Evolutionary conservation across 108 stramenopile genomes (phyloP).

Genomic region (Stephanodiscus minutulus): DNA sequence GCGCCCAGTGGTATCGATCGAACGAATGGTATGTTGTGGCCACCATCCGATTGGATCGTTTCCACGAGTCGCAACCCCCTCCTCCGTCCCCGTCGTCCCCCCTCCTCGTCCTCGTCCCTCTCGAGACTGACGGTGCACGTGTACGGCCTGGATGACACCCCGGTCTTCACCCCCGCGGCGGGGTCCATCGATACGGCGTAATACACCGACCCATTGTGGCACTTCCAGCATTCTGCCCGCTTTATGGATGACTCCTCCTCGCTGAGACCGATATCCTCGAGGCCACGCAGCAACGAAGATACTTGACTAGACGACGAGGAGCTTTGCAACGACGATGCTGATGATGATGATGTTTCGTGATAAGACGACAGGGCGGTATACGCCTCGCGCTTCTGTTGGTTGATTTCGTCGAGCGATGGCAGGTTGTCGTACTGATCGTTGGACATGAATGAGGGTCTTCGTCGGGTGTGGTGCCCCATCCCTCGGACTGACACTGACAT

Average conservation of each 20-base stretch:
- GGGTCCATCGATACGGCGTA: slow-evolving; percentile 70
- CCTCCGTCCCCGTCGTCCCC: neutral
- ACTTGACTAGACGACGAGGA: slow-evolving; percentile 5
- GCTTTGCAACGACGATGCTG: neutral
- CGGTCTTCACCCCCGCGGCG: slow-evolving; percentile 66
- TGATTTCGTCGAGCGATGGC: slow-evolving; percentile 33
- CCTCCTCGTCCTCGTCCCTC: slow-evolving; percentile 25
- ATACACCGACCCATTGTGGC: slow-evolving; percentile 61
- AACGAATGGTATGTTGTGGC: slow-evolving; percentile 27
- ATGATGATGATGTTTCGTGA: slow-evolving; percentile 31
- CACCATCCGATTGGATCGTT: slow-evolving; percentile 21
- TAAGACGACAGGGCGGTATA: slow-evolving; percentile 43
- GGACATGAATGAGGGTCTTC: too few species aligned
- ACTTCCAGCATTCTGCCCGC: slow-evolving; percentile 40
- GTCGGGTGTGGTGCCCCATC: too few species aligned
- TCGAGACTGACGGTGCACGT: slow-evolving; percentile 52
- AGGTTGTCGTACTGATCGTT: slow-evolving; percentile 3
- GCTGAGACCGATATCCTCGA: slow-evolving; percentile 3
- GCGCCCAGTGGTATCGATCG: slow-evolving; percentile 51
- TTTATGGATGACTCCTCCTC: neutral
- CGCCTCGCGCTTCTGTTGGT: slow-evolving; percentile 45
- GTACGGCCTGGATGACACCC: slow-evolving; percentile 58
- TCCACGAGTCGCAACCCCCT: slow-evolving; percentile 34
- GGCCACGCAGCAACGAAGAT: too few species aligned
- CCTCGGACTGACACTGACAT: too few species aligned